Conservation (phyloP, 345 rosid species). For the Sisymbrium irio region DNA sequence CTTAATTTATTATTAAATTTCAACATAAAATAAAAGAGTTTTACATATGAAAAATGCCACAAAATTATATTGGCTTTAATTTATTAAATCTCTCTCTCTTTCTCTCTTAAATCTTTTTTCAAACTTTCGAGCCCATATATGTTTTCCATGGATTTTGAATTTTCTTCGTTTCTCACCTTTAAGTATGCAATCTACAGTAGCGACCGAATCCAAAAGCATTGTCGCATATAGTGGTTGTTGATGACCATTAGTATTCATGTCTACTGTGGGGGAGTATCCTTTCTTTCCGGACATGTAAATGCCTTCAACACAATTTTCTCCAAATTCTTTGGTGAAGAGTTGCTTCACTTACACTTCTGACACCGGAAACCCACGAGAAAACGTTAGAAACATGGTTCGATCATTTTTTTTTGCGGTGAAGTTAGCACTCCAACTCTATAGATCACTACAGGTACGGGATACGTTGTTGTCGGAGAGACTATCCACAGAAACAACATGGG, state of each 20-base stretch:
- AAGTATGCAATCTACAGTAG: constrained; percentile 18
- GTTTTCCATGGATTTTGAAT: constrained; percentile 14
- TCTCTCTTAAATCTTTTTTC: neutral
- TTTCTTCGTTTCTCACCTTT: neutral
- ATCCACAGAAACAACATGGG: neutral
- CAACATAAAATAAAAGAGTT: too few species aligned
- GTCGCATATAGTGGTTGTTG: constrained; percentile 20
- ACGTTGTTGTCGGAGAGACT: neutral
- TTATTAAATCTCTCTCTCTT: too few species aligned
- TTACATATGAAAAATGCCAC: too few species aligned
- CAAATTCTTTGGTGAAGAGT: constrained; percentile 25
- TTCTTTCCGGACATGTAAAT: constrained; percentile 4
- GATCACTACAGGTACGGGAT: neutral
- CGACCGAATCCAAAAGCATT: constrained; percentile 15
- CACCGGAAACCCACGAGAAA: constrained; percentile 46
- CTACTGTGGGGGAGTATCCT: neutral
- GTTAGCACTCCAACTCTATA: neutral
- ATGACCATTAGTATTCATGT: neutral
- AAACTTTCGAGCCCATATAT: constrained; percentile 40
- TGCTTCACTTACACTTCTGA: constrained; percentile 28
- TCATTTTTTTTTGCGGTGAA: constrained; percentile 29
- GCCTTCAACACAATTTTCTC: constrained; percentile 11
- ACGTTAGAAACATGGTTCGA: constrained; percentile 39
- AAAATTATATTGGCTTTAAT: too few species aligned
- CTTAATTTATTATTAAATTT: too few species aligned